Conservation (phyloP, 257 asterid species). For the Anisodus acutangulus region DNA sequence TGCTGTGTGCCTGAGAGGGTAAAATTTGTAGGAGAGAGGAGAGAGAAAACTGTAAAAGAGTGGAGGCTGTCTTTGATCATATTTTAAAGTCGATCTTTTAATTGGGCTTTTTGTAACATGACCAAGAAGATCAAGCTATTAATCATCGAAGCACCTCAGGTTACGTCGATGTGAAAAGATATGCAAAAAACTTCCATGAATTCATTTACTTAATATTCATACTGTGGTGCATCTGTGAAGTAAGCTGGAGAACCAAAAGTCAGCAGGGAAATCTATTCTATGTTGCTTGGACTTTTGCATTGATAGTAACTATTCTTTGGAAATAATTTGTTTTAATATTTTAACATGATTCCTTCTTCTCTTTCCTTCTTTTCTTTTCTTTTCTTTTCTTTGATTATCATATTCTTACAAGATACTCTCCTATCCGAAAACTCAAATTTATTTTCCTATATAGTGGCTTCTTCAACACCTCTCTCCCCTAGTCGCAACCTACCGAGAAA, state of each 20-base stretch:
- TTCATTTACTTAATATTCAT: slow-evolving; percentile 2
- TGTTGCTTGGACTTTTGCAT: not conserved
- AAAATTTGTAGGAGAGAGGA: not conserved
- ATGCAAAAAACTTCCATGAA: not conserved
- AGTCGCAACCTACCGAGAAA: not conserved
- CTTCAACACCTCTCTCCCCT: not conserved
- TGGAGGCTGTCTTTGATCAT: slow-evolving; percentile 15
- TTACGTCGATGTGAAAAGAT: not conserved
- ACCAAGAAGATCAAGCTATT: slow-evolving; percentile 7
- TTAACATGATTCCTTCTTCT: not conserved
- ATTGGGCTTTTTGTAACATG: slow-evolving; percentile 6
- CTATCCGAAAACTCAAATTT: not conserved
- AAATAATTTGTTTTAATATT: not conserved
- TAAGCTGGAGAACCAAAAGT: not conserved
- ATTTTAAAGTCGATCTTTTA: not conserved
- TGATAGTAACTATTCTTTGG: not conserved
- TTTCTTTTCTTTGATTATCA: not conserved
- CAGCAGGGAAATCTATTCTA: not conserved
- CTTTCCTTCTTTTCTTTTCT: not conserved
- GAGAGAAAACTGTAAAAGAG: not conserved
- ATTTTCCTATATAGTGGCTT: not conserved
- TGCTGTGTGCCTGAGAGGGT: not conserved
- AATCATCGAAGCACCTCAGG: slow-evolving; percentile 1
- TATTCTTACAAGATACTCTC: not conserved
- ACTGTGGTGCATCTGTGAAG: not conserved